phyloP scores from a whole-genome alignment of 148 eudicot genomes.

The Bassia scoparia region DNA sequence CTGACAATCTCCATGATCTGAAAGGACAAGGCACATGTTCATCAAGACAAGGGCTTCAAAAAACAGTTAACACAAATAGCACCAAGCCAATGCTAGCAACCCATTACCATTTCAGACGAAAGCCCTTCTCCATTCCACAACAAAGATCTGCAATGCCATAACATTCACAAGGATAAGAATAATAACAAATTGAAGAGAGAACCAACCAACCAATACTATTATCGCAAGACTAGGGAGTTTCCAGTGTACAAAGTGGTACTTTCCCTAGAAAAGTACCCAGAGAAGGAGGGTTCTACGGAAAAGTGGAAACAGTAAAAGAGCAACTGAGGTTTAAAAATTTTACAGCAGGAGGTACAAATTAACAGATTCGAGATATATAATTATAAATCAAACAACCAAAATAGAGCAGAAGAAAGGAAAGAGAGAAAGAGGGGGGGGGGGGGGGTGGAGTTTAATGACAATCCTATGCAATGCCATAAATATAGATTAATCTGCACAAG shows the following conservation, averaged over 20 bases:
- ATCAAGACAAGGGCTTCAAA: conserved; percentile 5
- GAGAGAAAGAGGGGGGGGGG: too few species aligned
- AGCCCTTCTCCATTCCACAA: conserved; percentile 70
- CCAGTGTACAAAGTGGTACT: neutral
- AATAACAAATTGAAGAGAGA: neutral
- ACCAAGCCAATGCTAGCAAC: conserved; percentile 9
- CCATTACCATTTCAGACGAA: conserved; percentile 81
- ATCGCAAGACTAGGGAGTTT: neutral
- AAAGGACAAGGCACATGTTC: conserved; percentile 11
- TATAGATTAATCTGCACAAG: too few species aligned
- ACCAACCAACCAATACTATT: neutral
- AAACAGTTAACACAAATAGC: neutral
- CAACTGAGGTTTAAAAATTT: too few species aligned
- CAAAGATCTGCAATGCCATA: conserved; percentile 62
- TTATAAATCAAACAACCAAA: too few species aligned
- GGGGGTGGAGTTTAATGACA: too few species aligned
- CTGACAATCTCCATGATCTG: conserved; percentile 78
- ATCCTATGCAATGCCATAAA: too few species aligned
- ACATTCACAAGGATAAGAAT: conserved; percentile 17
- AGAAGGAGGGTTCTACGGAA: too few species aligned
- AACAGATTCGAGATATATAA: too few species aligned
- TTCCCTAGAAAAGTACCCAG: too few species aligned
- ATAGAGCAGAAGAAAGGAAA: too few species aligned
- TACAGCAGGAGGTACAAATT: too few species aligned
- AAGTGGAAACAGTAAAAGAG: too few species aligned